Evolutionary conservation across 208 protist genomes (phyloP).

Genomic region (Naegleria gruberi): DNA sequence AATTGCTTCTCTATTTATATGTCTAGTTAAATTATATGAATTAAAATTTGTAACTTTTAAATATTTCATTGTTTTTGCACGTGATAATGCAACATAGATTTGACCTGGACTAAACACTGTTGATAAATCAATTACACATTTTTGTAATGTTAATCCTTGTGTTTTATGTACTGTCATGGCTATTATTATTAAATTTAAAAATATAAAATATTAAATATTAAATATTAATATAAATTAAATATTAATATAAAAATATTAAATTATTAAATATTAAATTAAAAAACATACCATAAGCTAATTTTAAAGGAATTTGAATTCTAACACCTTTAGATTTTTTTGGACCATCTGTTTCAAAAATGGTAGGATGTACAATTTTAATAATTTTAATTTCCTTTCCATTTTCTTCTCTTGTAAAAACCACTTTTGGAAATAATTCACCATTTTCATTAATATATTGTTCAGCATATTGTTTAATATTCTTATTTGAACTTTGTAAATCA

Average conservation of each 20-base stretch:
- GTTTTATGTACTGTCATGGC: conserved; percentile 57
- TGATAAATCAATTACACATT: background rate
- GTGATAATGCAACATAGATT: conserved; percentile 17
- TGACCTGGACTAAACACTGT: conserved; percentile 13
- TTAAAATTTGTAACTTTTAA: conserved; percentile 6
- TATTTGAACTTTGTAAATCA: background rate
- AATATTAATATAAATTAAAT: too few relatives aligned
- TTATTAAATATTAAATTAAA: too few relatives aligned
- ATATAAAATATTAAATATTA: too few relatives aligned
- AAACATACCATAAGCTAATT: background rate
- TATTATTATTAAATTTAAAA: too few relatives aligned
- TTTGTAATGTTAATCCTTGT: conserved; percentile 52
- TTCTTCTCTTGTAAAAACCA: background rate
- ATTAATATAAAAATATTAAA: too few relatives aligned
- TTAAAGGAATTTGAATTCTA: background rate
- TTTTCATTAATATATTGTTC: background rate
- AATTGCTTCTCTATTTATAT: background rate
- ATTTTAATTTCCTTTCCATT: background rate
- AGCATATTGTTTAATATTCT: background rate
- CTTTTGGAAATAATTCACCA: background rate
- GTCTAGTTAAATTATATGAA: background rate
- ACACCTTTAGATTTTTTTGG: background rate
- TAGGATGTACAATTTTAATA: background rate
- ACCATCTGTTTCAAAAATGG: background rate
- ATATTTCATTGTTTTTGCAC: conserved; percentile 5